Conservation (phyloP, 179 eudicot genomes). For the Vitellaria paradoxa region DNA sequence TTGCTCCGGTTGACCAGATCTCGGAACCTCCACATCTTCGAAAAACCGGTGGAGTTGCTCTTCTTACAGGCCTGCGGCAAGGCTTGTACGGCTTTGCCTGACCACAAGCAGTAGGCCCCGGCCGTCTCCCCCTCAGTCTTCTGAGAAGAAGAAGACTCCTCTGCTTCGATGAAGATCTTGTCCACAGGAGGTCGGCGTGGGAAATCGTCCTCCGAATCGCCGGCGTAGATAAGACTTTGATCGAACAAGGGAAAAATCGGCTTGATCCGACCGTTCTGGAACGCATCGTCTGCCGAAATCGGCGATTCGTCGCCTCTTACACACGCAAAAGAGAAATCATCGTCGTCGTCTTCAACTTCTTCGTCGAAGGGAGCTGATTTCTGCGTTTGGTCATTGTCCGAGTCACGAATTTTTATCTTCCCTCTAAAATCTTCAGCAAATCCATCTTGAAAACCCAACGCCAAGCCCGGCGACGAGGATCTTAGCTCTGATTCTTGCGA, state of each 20-base stretch:
- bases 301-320: background rate
- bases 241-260: conserved; percentile 42
- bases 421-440: background rate
- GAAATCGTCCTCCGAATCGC: conserved; percentile 20
- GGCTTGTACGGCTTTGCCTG: conserved; percentile 25
- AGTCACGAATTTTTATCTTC: background rate
- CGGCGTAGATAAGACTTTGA: conserved; percentile 19
- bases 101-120: conserved; percentile 45
- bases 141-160: background rate
- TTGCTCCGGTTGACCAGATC: conserved; percentile 42
- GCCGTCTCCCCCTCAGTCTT: conserved; percentile 2
- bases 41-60: conserved; percentile 69
- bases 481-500: background rate
- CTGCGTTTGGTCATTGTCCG: background rate
- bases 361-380: background rate
- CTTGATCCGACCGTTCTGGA: conserved; percentile 45
- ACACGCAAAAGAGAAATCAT: conserved; percentile 19
- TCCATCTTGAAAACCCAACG: background rate
- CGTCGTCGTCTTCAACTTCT: background rate
- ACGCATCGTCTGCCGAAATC: conserved; percentile 20
- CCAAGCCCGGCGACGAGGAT: background rate
- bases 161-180: conserved; percentile 31
- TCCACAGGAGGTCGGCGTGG: conserved; percentile 25
- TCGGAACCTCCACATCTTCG: conserved; percentile 49
- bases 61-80: conserved; percentile 38